Conservation (phyloP, 2,329 filamentous ascomycete genomes). For the Thelonectria blattea region DNA sequence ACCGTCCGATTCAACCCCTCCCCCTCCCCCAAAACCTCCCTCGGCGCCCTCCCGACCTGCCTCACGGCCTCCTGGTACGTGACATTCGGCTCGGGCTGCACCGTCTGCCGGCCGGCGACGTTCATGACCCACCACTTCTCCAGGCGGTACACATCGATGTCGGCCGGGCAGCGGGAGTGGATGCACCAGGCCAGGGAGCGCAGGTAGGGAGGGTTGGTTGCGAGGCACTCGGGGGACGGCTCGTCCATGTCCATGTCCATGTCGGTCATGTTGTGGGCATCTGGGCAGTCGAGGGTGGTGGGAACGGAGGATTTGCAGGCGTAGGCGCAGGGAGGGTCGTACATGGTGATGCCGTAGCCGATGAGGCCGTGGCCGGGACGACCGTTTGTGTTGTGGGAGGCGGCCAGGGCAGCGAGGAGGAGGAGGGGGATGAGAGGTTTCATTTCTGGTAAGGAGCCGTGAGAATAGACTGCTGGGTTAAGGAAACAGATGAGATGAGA, state of each 20-base stretch:
- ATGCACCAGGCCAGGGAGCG: constrained; percentile 21
- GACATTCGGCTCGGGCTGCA: constrained; percentile 3
- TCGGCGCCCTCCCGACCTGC: constrained; percentile 1
- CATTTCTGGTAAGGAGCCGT: not conserved
- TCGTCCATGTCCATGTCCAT: constrained; percentile 4
- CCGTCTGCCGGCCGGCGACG: not conserved
- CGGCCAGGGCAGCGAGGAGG: not conserved
- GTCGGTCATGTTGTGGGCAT: not conserved
- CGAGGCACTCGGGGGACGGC: constrained; percentile 15
- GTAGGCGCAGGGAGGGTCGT: constrained; percentile 69
- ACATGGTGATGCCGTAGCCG: constrained; percentile 52
- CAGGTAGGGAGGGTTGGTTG: constrained; percentile 16
- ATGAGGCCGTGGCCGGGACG: constrained; percentile 31
- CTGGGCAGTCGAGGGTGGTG: constrained; percentile 11
- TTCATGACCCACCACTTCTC: constrained; percentile 19
- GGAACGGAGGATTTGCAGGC: constrained; percentile 55
- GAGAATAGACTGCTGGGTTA: not conserved
- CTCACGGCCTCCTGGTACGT: constrained; percentile 13
- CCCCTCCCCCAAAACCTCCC: not conserved
- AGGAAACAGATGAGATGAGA: not conserved
- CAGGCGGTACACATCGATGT: not conserved
- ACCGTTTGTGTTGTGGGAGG: not conserved
- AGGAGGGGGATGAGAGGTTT: not conserved
- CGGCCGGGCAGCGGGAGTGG: constrained; percentile 4
- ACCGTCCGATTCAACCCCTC: constrained; percentile 16